These are phyloP conservation scores for Trametes hirsuta DNA, from an alignment of 1,284 basidiomycete genomes.

Conservation along the genomic window DNA sequence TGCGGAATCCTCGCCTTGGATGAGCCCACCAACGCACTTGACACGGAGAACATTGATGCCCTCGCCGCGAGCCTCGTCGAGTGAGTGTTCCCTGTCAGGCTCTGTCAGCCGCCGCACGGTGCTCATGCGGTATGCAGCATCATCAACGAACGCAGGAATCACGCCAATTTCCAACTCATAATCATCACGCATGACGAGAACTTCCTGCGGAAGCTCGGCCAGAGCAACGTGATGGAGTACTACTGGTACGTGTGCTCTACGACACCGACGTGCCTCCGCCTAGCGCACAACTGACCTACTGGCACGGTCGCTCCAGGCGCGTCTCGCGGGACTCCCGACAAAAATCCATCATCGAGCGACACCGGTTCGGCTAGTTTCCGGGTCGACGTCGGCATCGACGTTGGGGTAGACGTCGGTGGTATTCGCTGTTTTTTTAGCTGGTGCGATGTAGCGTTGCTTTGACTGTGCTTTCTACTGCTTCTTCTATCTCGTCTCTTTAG, in stretches of 20 bases:
- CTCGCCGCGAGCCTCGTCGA: slow-evolving; percentile 91
- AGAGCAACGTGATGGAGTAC: slow-evolving; percentile 87
- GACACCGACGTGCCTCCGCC: slow-evolving; percentile 1
- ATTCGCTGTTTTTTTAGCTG: slow-evolving; percentile 7
- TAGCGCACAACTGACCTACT: background rate
- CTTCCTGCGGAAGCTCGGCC: slow-evolving; percentile 82
- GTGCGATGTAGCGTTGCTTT: slow-evolving; percentile 14
- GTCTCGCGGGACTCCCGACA: slow-evolving; percentile 64
- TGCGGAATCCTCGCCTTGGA: slow-evolving; percentile 98
- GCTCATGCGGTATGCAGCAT: slow-evolving; percentile 55
- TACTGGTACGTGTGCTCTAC: slow-evolving; percentile 69
- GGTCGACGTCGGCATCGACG: slow-evolving; percentile 18
- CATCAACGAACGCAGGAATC: slow-evolving; percentile 87
- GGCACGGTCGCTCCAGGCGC: slow-evolving; percentile 43
- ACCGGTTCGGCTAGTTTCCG: slow-evolving; percentile 56
- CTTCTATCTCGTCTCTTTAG: background rate
- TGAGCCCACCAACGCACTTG: slow-evolving; percentile 97
- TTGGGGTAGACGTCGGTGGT: background rate
- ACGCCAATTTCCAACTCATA: slow-evolving; percentile 95
- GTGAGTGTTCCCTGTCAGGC: slow-evolving; percentile 50
- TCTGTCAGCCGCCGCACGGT: slow-evolving; percentile 2
- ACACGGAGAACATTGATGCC: slow-evolving; percentile 96
- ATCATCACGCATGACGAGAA: slow-evolving; percentile 97
- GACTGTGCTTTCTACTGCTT: background rate
- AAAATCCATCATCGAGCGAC: slow-evolving; percentile 73